These are phyloP conservation scores for Boechera stricta DNA, from an alignment of 345 rosid genomes.

Conservation along the genomic window DNA sequence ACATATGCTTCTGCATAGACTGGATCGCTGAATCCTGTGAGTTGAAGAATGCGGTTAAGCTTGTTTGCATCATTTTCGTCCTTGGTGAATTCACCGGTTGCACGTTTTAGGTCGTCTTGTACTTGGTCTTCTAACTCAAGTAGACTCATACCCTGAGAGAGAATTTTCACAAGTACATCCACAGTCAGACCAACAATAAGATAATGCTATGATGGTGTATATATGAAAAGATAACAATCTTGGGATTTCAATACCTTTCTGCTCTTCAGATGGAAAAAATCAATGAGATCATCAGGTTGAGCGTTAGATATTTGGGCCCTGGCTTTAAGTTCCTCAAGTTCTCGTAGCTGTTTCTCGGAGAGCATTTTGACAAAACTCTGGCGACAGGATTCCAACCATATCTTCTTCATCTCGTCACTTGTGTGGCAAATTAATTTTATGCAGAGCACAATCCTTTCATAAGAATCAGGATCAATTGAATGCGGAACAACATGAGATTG, in stretches of 20 bases:
- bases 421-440: slow-evolving; percentile 74
- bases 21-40: slow-evolving; percentile 95
- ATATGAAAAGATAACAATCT: neutral
- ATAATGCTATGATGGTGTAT: neutral
- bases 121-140: slow-evolving; percentile 97
- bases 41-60: slow-evolving; percentile 92
- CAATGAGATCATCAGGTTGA: slow-evolving; percentile 93
- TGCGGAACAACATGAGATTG: slow-evolving; percentile 78
- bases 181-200: neutral
- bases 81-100: slow-evolving; percentile 90
- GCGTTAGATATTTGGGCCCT: slow-evolving; percentile 85
- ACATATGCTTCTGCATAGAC: slow-evolving; percentile 97
- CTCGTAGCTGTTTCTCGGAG: slow-evolving; percentile 79
- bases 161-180: neutral
- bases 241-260: slow-evolving; percentile 64
- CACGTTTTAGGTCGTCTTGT: slow-evolving; percentile 94
- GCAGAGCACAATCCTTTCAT: slow-evolving; percentile 78
- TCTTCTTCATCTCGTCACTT: slow-evolving; percentile 76
- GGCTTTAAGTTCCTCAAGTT: slow-evolving; percentile 83
- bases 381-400: slow-evolving; percentile 89
- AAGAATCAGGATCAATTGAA: slow-evolving; percentile 81
- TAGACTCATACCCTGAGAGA: slow-evolving; percentile 88
- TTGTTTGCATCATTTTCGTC: slow-evolving; percentile 91
- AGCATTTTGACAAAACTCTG: slow-evolving; percentile 93
- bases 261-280: slow-evolving; percentile 95